Base-by-base conservation (phyloP, 2,329 filamentous ascomycete genomes). In the Leptographium wingfieldii region DNA sequence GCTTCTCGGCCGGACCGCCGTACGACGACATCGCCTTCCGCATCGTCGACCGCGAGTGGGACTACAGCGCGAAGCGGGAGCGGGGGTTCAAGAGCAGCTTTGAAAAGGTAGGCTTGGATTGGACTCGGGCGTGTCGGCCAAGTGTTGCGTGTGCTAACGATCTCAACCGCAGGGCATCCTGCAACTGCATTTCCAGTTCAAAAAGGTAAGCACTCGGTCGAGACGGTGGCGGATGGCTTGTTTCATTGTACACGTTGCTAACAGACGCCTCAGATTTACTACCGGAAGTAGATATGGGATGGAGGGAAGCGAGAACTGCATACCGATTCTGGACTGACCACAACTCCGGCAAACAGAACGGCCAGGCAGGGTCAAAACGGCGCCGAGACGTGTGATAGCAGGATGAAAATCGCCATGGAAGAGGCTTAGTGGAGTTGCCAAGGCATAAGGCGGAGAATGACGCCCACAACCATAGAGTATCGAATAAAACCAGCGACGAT, bases 41-140 rank as follows among this genome's bases (percentile, higher is more conserved):
- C 48, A 96, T 99, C 66, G 92, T 99, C 48, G 94, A 99, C 73
- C 92, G 94, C 65, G 94, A 99, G 73, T 99, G 94, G 94, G 94
- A 99, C 73, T 99, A 96, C 71, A 96, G 90, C 71, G 90, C 92
- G 3, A 97, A 96, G 75, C 83, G 87, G 67, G 94, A 99, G 68
- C 83, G 94, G 62, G 95, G 94, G 1, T 99, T 97, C 75, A 92
- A 84, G 71, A 96, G 92, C 73, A 95, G 88, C 64, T 99, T 97
- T 72, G 94, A 99, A 74, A 96, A 96, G 85, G 90, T 94, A 82
- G 74, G 53, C 59, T 56, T 61, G 62, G 49, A 35, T 57, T 22
- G 22, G 22, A 22, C 22, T 53, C 40, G 40, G 16, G 16, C 35
- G 35, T 38, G 35, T 10, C 3, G 35, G 12, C 9, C 10, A 38